Evolutionary conservation across 192 early-diverging fungal genomes (phyloP).

Genomic region (Rhizophlyctis rosea): DNA sequence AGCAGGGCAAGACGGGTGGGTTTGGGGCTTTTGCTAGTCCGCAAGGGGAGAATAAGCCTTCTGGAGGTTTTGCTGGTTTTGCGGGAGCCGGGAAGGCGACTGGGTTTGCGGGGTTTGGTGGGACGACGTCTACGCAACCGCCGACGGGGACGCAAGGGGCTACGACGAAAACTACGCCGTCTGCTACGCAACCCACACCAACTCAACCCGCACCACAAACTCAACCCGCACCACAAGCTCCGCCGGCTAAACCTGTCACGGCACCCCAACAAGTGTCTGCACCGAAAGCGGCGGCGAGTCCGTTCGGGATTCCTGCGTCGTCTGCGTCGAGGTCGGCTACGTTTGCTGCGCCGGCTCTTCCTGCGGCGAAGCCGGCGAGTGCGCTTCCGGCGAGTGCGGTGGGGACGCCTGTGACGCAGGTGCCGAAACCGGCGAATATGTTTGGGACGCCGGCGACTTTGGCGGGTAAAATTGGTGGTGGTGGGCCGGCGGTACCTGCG

Average conservation of each 20-base stretch:
- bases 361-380: neutral
- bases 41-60: no score
- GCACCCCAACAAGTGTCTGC: no score
- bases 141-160: neutral
- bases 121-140: neutral
- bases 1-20: no score
- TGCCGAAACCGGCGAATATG: no score
- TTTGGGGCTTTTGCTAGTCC: no score
- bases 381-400: neutral
- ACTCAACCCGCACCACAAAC: neutral
- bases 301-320: neutral
- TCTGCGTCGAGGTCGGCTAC: neutral
- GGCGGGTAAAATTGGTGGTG: no score
- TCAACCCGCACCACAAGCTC: neutral
- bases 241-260: neutral
- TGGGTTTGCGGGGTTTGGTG: no score
- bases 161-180: neutral
- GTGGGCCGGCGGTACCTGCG: no score
- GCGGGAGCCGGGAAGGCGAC: no score
- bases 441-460: no score
- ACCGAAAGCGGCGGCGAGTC: neutral
- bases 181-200: neutral
- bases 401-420: no score
- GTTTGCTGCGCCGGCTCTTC: neutral
- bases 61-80: no score